A percentile compares a stretch with the other conserved stretches of the same genome.
These are phyloP conservation scores for Candida palmyrensis DNA, from an alignment of 805 yeast genomes.

Conservation along the genomic window DNA sequence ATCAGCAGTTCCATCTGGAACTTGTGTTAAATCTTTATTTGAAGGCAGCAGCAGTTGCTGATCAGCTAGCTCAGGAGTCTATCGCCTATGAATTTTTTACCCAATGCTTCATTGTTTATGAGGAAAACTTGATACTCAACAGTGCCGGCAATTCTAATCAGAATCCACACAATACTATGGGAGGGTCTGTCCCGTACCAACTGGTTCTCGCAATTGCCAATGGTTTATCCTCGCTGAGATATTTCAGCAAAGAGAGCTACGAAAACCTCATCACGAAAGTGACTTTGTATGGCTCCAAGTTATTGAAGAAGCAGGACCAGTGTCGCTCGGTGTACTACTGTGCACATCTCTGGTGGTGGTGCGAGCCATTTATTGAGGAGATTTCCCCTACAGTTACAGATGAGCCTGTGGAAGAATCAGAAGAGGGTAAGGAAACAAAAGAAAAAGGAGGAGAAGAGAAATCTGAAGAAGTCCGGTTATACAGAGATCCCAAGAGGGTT, in stretches of 20 bases:
- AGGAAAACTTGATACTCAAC: conserved; percentile 42
- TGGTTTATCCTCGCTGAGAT: conserved; percentile 38
- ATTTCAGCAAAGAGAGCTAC: conserved; percentile 60
- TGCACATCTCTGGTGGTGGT: conserved; percentile 93
- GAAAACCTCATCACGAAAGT: conserved; percentile 79
- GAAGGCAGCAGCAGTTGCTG: conserved; percentile 71
- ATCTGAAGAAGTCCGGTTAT: conserved; percentile 11
- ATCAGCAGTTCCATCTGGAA: conserved; percentile 27
- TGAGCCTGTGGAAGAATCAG: conserved; percentile 40
- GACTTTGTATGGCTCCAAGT: conserved; percentile 81
- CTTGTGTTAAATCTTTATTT: conserved; percentile 49
- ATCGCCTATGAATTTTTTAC: conserved; percentile 84
- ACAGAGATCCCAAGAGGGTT: conserved; percentile 60
- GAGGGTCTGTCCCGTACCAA: conserved; percentile 48
- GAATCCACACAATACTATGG: conserved; percentile 35
- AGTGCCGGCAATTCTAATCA: conserved; percentile 8
- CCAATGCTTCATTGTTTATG: conserved; percentile 82
- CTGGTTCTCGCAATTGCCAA: conserved; percentile 43
- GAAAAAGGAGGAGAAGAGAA: conserved; percentile 15
- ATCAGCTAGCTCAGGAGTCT: conserved; percentile 65
- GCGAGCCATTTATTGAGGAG: conserved; percentile 42
- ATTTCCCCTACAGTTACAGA: conserved; percentile 25
- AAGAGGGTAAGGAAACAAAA: conserved; percentile 22
- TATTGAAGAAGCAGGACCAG: conserved; percentile 89
- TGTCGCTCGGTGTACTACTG: conserved; percentile 86